These are phyloP conservation scores for Dalbergia oliveri DNA, from an alignment of 306 rosid species.

Conservation along the genomic window DNA sequence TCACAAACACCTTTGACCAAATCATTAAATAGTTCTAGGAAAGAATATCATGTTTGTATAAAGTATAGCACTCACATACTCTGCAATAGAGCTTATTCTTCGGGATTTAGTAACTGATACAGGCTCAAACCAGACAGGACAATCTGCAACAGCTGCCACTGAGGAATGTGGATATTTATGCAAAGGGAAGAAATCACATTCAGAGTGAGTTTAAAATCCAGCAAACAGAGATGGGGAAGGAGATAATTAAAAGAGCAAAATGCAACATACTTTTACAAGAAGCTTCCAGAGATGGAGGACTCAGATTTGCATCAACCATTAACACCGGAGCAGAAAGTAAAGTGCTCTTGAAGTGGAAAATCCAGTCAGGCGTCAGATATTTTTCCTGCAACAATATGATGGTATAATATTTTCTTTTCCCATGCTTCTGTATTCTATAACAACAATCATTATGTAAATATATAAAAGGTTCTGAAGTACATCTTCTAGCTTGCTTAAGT, in stretches of 20 bases:
- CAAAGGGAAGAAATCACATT: conserved; percentile 33
- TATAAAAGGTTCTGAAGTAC: conserved; percentile 14
- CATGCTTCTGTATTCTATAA: conserved; percentile 3
- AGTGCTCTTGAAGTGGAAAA: conserved; percentile 59
- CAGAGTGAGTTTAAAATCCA: conserved; percentile 33
- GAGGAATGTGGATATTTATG: conserved; percentile 36
- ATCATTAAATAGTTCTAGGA: conserved; percentile 7
- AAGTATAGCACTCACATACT: conserved; percentile 76
- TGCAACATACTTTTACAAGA: conserved; percentile 73
- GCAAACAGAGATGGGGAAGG: conserved; percentile 9
- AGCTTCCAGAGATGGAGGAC: conserved; percentile 65
- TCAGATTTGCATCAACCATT: conserved; percentile 89
- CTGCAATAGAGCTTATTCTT: conserved; percentile 73
- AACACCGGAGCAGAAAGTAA: conserved; percentile 72
- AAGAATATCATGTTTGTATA: conserved; percentile 28
- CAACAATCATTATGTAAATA: conserved; percentile 24
- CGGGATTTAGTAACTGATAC: conserved; percentile 87
- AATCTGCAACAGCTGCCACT: conserved; percentile 72
- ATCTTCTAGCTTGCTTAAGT: conserved; percentile 41
- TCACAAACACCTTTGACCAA: conserved; percentile 33
- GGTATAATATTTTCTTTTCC: conserved; percentile 19
- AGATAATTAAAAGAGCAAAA: conserved; percentile 28
- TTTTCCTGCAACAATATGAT: conserved; percentile 67
- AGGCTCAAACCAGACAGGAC: conserved; percentile 97
- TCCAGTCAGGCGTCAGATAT: conserved; percentile 84